These are phyloP conservation scores for Agroathelia rolfsii DNA, from an alignment of 1,284 basidiomycete genomes.

Conservation along the genomic window DNA sequence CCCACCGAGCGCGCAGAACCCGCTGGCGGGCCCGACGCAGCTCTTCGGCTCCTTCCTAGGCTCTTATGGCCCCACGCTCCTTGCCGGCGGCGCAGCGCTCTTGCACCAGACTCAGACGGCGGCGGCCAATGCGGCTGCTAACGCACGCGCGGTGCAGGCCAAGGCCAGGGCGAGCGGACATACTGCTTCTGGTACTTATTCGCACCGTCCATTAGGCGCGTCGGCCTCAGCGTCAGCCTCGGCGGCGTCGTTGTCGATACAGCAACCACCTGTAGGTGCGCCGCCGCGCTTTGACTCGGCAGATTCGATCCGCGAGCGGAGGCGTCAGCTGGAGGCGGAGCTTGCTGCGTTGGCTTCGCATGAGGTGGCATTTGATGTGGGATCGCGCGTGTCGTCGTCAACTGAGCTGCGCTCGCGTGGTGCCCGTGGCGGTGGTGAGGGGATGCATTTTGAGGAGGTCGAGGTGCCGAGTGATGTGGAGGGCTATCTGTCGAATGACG, in stretches of 20 bases:
- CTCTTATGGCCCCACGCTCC: conserved; percentile 62
- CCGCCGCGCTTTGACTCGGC: conserved; percentile 12
- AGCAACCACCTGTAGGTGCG: conserved; percentile 11
- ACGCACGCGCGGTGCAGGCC: conserved; percentile 17
- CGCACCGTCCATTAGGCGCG: too few species aligned
- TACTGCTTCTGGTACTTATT: conserved; percentile 8
- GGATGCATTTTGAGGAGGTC: conserved; percentile 50
- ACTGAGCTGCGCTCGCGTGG: conserved; percentile 34
- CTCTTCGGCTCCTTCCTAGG: conserved; percentile 59
- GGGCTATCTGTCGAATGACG: conserved; percentile 30
- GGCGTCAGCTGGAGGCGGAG: conserved; percentile 46
- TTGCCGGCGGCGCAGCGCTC: conserved; percentile 55
- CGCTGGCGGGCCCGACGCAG: conserved; percentile 52
- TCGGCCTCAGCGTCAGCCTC: conserved; percentile 13
- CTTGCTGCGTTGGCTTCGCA: conserved; percentile 31
- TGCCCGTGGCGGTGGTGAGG: conserved; percentile 25
- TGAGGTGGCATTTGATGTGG: conserved; percentile 14
- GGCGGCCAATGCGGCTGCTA: conserved; percentile 18
- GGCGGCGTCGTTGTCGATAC: conserved; percentile 12
- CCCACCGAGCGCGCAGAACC: conserved; percentile 40
- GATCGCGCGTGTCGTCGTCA: conserved; percentile 27
- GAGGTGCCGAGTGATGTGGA: conserved; percentile 59
- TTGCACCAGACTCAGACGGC: conserved; percentile 37
- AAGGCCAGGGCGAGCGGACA: too few species aligned
- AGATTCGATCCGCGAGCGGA: conserved; percentile 33